Base-by-base conservation (phyloP, 179 eudicot species). In the Silene noctiflora region DNA sequence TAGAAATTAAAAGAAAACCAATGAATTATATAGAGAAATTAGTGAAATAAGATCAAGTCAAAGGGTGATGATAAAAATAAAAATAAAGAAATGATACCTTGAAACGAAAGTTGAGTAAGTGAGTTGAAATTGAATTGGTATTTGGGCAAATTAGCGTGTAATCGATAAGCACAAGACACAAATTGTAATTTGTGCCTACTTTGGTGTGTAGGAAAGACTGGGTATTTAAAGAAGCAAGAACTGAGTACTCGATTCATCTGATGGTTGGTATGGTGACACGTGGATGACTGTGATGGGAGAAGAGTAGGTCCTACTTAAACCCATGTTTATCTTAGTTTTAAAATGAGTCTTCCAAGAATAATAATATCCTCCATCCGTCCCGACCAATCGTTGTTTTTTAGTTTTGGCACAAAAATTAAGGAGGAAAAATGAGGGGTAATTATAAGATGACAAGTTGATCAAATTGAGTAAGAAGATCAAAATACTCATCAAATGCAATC, bases 121-220 rank as follows among this genome's bases (percentile, higher is more conserved):
- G 44, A 73, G 80, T 55, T 69, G 73, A 58, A 16, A 22, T 67
- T 35, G 19, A 9, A 11, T 51, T 33, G 6, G 5, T 20, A 3
- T 33, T 22, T n/a, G n/a, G 51, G 67, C 6, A 14, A 13, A 24
- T 13, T 51, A 51, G 27, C 11, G 7, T 16, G 5, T 64, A 0
- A 31, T n/a, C 10, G 53, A 10, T 14, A 20, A 46, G 39, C 65
- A 66, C 22, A 75, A 67, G 84, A 77, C 85, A 82, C 84, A 82
- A 78, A 78, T 71, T 65, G 68, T 21, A 56, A 77, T 81, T 82
- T 82, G 84, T 82, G 82, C 84, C 84, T 82, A 67, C 68, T 82
- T 78, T 69, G 69, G 0, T 0, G 21, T 33, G 71, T 11, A 72
- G 62, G 65, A 48, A 75, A 73, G 69, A 60, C 31, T 53, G 42